These are phyloP conservation scores for Serendipita sp. DNA, from an alignment of 768 basidiomycete species.

Conservation along the genomic window DNA sequence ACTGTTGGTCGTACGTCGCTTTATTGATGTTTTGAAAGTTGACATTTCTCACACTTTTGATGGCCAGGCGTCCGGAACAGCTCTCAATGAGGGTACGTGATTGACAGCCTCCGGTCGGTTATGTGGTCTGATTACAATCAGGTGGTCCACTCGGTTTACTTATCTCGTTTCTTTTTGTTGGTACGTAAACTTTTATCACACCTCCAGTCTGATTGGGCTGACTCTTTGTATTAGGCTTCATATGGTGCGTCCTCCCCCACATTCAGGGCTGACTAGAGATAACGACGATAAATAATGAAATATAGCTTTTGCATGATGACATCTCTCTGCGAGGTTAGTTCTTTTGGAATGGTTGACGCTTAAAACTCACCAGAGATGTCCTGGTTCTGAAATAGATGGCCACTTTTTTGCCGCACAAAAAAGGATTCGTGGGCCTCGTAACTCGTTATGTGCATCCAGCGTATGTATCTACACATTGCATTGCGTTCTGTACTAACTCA, in stretches of 20 bases:
- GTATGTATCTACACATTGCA: not conserved
- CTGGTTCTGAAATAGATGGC: not conserved
- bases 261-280: too few species aligned
- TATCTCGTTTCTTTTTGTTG: not conserved
- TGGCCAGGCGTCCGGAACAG: not conserved
- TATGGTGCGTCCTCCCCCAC: not conserved
- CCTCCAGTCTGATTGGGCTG: not conserved
- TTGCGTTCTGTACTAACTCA: not conserved
- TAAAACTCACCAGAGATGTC: not conserved
- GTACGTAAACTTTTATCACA: not conserved
- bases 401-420: not conserved
- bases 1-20: not conserved
- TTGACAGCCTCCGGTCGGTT: not conserved
- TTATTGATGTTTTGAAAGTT: not conserved
- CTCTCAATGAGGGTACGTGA: not conserved
- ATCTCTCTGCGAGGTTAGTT: not conserved
- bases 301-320: conserved; percentile 2
- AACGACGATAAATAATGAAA: not conserved
- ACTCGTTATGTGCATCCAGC: not conserved
- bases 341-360: too few species aligned
- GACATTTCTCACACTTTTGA: not conserved
- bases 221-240: not conserved
- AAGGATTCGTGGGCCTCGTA: conserved; percentile 1
- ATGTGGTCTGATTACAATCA: not conserved
- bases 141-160: not conserved